Base-by-base conservation (phyloP, 2,329 filamentous ascomycete genomes). In the Clonostachys solani region DNA sequence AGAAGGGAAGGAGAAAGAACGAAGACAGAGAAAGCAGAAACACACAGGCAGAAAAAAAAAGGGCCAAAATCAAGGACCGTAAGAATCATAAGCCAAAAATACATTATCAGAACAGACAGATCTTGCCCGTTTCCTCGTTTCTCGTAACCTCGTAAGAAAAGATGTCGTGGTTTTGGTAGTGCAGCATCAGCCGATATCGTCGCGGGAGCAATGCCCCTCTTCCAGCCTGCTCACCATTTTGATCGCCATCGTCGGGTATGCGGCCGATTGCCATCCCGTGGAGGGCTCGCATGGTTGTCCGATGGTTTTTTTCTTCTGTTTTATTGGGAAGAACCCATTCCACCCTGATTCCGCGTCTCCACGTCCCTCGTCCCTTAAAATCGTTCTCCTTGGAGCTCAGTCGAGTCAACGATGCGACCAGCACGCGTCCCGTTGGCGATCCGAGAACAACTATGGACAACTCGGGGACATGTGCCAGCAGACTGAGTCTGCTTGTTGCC, bases 151-250 rank as follows among this genome's bases (percentile, higher is more conserved):
- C 83, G 66, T 90, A 92, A 49, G 78, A 84, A 53, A 89, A 59
- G 29, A 92, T 76, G 3, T 79, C 78, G 56, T 88, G 82, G 62
- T 90, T 82, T 49, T 77, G 75, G 60, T 86, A 92, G 60, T 88
- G 83, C 63, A 92, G 65, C 60, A 92, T 77, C 48, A 92, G 54
- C 49, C 86, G 71, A 74, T 84, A 91, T 48, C 79, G 72, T 52
- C 72, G 70, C 49, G 69, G 62, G 33, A 59, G 51, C 8, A 56
- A 50, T 46, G 56, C 51, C 38, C 51, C 44, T 46, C 47, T 43
- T 33, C 54, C 51, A n/a, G 48, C 50, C 34, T 56, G 45, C 48
- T 53, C 56, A 51, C 56, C 49, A 1, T 70, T 60, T 33, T 56
- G 45, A 47, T 53, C 56, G 51, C 56, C 49, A 1, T 70, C 60